Evolutionary conservation across 192 early-diverging fungal genomes (phyloP).

Genomic region (Phycomyces blakesleeanus): DNA sequence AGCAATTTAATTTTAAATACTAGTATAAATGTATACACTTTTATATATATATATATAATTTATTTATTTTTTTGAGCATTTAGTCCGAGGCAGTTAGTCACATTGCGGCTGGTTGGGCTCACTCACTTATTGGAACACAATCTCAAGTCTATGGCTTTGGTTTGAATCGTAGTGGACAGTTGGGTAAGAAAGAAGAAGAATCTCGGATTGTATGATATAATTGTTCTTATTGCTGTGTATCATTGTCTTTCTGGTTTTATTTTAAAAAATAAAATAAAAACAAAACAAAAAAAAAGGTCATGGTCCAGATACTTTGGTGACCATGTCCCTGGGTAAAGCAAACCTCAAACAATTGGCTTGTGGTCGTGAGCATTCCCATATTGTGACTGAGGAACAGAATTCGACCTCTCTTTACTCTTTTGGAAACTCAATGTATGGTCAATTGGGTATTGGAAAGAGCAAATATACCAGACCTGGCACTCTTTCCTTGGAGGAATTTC

Average conservation of each 20-base stretch:
- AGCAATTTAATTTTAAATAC: neutral
- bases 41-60: neutral
- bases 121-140: slow-evolving; percentile 24
- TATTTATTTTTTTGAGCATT: neutral
- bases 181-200: slow-evolving; percentile 13
- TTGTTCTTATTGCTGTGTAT: neutral
- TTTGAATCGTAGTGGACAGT: slow-evolving; percentile 28
- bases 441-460: slow-evolving; percentile 52
- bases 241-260: no score
- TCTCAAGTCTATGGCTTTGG: slow-evolving; percentile 24
- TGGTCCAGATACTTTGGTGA: neutral
- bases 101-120: slow-evolving; percentile 35
- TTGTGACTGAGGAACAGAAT: slow-evolving; percentile 31
- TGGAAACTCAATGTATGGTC: slow-evolving; percentile 68
- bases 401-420: slow-evolving; percentile 43
- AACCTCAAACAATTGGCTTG: slow-evolving; percentile 41
- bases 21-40: neutral
- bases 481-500: slow-evolving; percentile 19
- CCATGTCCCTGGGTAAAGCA: neutral
- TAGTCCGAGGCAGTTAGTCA: slow-evolving; percentile 7
- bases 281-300: no score
- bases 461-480: slow-evolving; percentile 27
- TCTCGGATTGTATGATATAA: neutral
- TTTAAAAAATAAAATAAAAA: no score
- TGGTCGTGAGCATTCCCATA: slow-evolving; percentile 67